phyloP scores from a whole-genome alignment of 768 basidiomycete genomes.

The Xerocomellus dryophilus region DNA sequence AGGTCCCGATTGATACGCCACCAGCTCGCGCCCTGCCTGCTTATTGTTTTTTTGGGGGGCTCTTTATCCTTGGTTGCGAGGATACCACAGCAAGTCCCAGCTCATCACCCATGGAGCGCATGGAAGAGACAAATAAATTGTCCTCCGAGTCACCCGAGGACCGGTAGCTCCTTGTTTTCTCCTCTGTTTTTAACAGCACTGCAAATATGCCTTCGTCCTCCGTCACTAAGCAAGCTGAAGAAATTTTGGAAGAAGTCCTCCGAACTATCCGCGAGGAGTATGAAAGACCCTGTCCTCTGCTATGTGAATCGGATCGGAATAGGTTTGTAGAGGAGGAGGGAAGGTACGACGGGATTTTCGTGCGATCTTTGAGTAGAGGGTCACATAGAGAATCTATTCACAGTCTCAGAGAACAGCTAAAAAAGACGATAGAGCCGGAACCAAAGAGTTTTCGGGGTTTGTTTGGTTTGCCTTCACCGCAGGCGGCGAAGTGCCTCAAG shows the following conservation, averaged over 20 bases:
- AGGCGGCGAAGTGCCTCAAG: not conserved
- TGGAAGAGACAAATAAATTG: slow-evolving; percentile 15
- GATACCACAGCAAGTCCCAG: slow-evolving; percentile 6
- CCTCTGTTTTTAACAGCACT: not conserved
- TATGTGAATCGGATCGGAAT: slow-evolving; percentile 3
- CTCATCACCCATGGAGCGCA: not conserved
- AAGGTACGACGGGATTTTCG: not conserved
- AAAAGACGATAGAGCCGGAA: not conserved
- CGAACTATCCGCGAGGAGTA: not conserved
- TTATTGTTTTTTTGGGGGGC: slow-evolving; percentile 10
- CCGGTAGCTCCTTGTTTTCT: too few relatives aligned
- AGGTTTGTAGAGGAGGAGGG: slow-evolving; percentile 1
- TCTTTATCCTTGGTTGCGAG: slow-evolving; percentile 17
- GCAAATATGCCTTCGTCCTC: slow-evolving; percentile 8
- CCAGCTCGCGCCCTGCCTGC: not conserved
- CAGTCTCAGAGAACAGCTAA: slow-evolving; percentile 10
- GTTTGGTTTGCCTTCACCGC: slow-evolving; percentile 8
- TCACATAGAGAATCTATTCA: not conserved
- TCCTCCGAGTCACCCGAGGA: too few relatives aligned
- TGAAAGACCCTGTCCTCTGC: not conserved
- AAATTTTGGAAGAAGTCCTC: not conserved
- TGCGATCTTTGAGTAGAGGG: not conserved
- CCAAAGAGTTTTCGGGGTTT: not conserved
- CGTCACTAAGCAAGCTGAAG: not conserved
- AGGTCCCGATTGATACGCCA: slow-evolving; percentile 10